Base-by-base conservation (phyloP, 495 filamentous ascomycete genomes). In the Friedmanniomyces simplex region DNA sequence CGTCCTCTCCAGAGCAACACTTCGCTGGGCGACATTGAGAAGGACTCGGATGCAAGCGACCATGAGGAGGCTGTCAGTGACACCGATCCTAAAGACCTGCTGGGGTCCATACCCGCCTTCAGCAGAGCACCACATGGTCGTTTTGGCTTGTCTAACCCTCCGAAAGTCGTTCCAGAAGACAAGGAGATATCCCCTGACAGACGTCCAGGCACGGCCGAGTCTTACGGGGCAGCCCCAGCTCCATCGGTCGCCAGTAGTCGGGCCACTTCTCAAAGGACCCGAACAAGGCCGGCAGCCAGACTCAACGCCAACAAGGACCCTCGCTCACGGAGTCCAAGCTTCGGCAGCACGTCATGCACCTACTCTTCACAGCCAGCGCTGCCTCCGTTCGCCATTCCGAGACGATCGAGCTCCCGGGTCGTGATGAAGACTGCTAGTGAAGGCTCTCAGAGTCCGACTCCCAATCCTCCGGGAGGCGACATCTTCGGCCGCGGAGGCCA, bases 321-420 rank as follows among this genome's bases (percentile, higher is more conserved):
- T 18, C 73, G 65, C 32, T 72, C 82, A 8, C 79, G 86, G 37
- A 95, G 85, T 66, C 86, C 89, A 1, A 94, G 89, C 60, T 73
- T 89, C 25, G 76, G 81, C 60, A 75, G 86, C 77, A 68, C 54
- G 12, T 72, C 70, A 25, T 62, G 67, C 55, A 65, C 28, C 25
- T 54, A 42, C 52, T 62, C 60, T 24, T 48, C 32, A 25, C 47
- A 49, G 30, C 50, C 66, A 24, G 60, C 53, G 1, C 21, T 63
- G 21, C 71, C 70, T 34, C 71, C 70, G n/a, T 95, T 95, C 75
- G 90, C 94, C 0, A 91, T 98, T 10, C 93, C 93, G 3, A 87
- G 84, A 12, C 79, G 93, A 53, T 82, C 87, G 18, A 96, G 91
- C 67, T 96, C 93, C 2, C 81, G 89, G 60, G 85, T 86, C 63